A percentile compares a stretch with the other conserved stretches of the same genome.
phyloP scores from a whole-genome alignment of 768 basidiomycete genomes.

The Polyporus arcularius region DNA sequence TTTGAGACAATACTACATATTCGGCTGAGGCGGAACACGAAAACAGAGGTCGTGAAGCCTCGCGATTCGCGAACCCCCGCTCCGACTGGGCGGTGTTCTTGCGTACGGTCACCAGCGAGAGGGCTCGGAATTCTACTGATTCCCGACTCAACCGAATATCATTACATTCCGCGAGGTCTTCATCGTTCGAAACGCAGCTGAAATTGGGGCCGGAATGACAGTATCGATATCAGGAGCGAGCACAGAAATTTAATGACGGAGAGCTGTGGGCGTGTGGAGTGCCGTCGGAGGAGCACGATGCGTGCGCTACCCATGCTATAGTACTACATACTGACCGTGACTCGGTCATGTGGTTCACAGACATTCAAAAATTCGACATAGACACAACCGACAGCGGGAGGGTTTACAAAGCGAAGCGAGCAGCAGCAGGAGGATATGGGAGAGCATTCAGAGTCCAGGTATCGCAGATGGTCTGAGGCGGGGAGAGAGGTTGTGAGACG shows the following conservation, averaged over 20 bases:
- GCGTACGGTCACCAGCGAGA: too few species aligned
- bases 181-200: too few species aligned
- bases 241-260: background rate
- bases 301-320: background rate
- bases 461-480: background rate
- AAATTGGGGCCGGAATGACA: too few species aligned
- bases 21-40: too few species aligned
- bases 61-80: too few species aligned
- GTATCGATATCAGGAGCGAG: too few species aligned
- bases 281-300: background rate
- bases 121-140: too few species aligned
- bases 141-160: too few species aligned
- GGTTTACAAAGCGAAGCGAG: background rate
- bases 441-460: background rate
- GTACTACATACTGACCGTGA: background rate
- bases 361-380: background rate
- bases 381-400: background rate
- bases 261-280: background rate
- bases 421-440: background rate
- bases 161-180: too few species aligned
- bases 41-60: too few species aligned
- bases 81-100: too few species aligned
- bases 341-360: constrained; percentile 8
- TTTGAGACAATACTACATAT: too few species aligned
- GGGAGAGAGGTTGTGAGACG: background rate